Base-by-base conservation (phyloP, 192 early-diverging fungal species). In the Dimargaris cristalligena region DNA sequence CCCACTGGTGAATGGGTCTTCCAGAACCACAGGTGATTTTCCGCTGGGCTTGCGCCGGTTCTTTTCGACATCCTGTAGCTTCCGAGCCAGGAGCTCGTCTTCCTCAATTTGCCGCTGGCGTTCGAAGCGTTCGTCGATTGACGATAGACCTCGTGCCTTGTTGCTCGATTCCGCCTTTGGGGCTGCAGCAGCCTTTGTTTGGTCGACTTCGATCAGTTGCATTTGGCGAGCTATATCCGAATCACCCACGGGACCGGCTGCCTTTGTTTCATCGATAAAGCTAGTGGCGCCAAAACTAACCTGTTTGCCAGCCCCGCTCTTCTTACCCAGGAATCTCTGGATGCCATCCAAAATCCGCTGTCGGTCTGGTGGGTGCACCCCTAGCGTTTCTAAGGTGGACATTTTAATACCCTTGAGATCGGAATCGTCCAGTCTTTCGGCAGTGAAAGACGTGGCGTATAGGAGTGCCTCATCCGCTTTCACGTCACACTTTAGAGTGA, bases 361-460 rank as follows among this genome's bases (percentile, higher is more conserved):
- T 30, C 94, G 84, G 69, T 98, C 88, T 0, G 79, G 83, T 44
- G 90, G 88, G 62, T 86, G 84, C 25, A 95, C 79, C 10, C 89
- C 88, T 46, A 97, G 77, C 28, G 71, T 73, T 50, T 83, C 75
- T 62, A 95, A 76, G 4, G 82, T 71, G 18, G 89, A 82, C 50
- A 79, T 71, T 51, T 80, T 88, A 46, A 97, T 68, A 30, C 86
- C 82, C 20, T 81, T 72, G 30, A 98, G 73, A 31, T 83, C 80
- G 50, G 75, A 71, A 28, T 84, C 77, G 62, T 98, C 95, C 69
- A 98, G 70, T 34, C 85, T 83, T 59, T 98, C 90, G 1, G 74
- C 80, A 16, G 88, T 80, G 78, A 98, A 95, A 45, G 82, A 79
- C 32, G 78, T 78, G 1, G 89, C 86, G 70, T 94, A 95, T 22